Evolutionary conservation across 805 yeast genomes (phyloP), one percentile per base, ranked within the genome.

Genomic region (Pichia nanzhaoensis): DNA sequence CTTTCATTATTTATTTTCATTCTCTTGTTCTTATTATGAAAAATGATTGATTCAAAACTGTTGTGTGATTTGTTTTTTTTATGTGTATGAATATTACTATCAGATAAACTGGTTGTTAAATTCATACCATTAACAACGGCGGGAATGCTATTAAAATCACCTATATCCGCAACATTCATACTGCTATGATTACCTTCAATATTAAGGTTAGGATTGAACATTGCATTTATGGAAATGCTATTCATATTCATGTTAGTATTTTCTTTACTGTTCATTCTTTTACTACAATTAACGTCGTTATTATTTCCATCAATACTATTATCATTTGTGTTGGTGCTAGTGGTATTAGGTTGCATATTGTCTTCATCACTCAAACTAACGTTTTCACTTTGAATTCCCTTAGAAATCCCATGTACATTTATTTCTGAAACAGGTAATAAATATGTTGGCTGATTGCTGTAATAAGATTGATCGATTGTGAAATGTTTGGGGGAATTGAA

Each of bases 391-490:
- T 14, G 10, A 12, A 27, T 17, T 34, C 33, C 34, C 20, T 16
- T 27, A 7, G 14, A 16, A 33, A 4, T 16, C 8, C 14, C 34
- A 18, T 5, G 5, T 2, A 18, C 22, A 6, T 9, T 17, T 13
- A 28, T 33, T 1, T 21, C 27, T 16, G 32, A n/a, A 7, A 42
- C 10, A 16, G 46, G 37, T 6, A 36, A 37, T 16, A 37, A 16
- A 24, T 30, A 35, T 16, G 20, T 32, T 1, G n/a, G 37, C 18
- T 42, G 46, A 24, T 18, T 37, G 14, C 17, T 42, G 19, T 22
- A 42, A 18, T 17, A 44, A 9, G 34, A 40, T 2, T 39, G 33
- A 3, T 44, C 43, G 10, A 34, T 9, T 17, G 20, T n/a, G 17
- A 13, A 35, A 19, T 17, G 37, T 14, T 40, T 44, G n/a, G 32